Base-by-base conservation (phyloP, 495 filamentous ascomycete genomes). In the Cercophora samala region DNA sequence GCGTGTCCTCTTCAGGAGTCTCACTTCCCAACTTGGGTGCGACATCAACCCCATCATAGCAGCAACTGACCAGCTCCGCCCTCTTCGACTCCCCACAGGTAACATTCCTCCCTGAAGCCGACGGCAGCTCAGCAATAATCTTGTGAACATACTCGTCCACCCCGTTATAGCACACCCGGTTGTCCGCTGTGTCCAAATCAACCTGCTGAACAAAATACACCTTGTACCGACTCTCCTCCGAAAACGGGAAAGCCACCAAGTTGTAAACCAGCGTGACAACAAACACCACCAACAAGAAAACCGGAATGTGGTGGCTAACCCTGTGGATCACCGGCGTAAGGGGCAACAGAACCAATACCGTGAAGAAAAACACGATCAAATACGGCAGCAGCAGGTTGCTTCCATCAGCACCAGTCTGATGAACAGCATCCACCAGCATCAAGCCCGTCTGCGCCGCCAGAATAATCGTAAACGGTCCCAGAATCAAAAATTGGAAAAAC, bases 221-320 rank as follows among this genome's bases (percentile, higher is more conserved):
- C 73, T 98, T 98, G 70, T 97, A 84, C 58, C 93, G 85, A 69
- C 85, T 90, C 53, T 87, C 80, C 29, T 83, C 80, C 0, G 92
- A 92, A 80, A 97, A 98, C 1, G 95, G 95, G 77, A 97, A 97
- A 5, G 91, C 93, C 23, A 82, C 78, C 13, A 97, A 86, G 74
- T 95, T 97, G 81, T 96, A 98, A 71, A 94, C 86, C 32, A 93
- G 75, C 15, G 93, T 97, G 26, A 84, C 91, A 53, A 86, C 67
- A 66, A 93, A 91, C 29, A 97, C 79, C 9, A 89, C 75, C 58
- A 96, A 82, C 22, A 97, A 73, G 69, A 94, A 87, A 0, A 88
- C 75, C 4, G 95, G 93, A 42, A 98, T 80, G 66, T 96, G 91
- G 70, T 90, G 90, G 13, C 88, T 92, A 70, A 91, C 87, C 32